Evolutionary conservation across 345 rosid species (phyloP), one percentile per base, ranked within the genome.

Genomic region (Leavenworthia alabamica): DNA sequence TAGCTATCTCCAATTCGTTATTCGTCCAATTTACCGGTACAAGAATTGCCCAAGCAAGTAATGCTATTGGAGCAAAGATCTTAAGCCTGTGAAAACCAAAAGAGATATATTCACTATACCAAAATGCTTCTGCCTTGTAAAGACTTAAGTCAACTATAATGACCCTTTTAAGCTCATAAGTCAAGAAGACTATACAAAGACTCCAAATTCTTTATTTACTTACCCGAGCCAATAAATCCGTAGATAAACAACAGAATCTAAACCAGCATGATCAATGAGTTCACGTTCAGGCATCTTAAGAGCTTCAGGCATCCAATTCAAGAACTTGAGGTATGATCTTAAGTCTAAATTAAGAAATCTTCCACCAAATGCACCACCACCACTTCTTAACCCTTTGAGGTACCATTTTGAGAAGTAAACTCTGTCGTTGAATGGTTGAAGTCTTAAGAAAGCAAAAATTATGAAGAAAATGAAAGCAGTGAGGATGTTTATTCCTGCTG

Each of bases 381-480:
- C 55, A 44, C 46, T 79, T 53, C 98, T 76, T 74, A 85, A 73
- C 42, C 96, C 84, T 68, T 74, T 89, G 28, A 92, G 87, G 64
- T 92, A 92, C 98, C 98, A 92, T 80, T 92, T 92, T 0, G 98
- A 85, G 62, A 92, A 92, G 75, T 92, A 92, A 27, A 92, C 95
- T 68, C 98, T 78, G 47, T 93, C 99, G 44, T 93, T 93, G 81
- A 89, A 80, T 29, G 99, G 97, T 65, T 93, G 99, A 48, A 93
- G 79, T 74, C 97, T 81, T 35, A 89, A 60, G 4, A 89, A 14
- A 5, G 99, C 99, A 53, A 93, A 93, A 6, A 84, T 85, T 48
- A 89, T 1, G 42, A 93, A 72, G 80, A 93, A 93, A 27, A 85
- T 52, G 28, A 93, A 46, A 7, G 99, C 96, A 67, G 81, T 72